Evolutionary conservation across 352 stramenopile genomes (phyloP).

Genomic region (Aphanomyces stellatus): DNA sequence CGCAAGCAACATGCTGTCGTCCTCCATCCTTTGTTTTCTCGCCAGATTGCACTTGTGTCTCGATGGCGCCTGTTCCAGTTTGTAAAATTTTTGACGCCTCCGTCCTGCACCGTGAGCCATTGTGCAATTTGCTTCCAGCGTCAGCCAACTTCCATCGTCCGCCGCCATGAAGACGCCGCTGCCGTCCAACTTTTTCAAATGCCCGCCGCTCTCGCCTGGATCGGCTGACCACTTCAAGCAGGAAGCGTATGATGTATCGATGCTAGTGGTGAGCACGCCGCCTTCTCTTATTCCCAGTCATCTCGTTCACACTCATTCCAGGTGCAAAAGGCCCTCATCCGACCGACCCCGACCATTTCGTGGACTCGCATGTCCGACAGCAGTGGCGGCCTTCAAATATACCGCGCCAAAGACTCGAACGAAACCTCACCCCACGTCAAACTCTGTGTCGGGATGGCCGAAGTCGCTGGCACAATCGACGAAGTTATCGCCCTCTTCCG

Average conservation of each 20-base stretch:
- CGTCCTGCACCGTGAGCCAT: too few relatives aligned
- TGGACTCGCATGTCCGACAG: neutral
- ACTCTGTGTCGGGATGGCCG: neutral
- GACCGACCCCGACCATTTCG: neutral
- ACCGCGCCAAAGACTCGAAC: neutral
- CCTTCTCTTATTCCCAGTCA: neutral
- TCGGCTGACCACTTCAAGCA: neutral
- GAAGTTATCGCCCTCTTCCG: neutral
- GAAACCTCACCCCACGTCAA: neutral
- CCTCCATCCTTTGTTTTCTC: too few relatives aligned
- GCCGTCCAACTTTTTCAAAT: neutral
- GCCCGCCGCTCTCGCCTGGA: neutral
- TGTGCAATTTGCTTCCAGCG: neutral
- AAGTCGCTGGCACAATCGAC: neutral
- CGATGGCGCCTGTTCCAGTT: too few relatives aligned
- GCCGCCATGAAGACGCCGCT: constrained; percentile 24
- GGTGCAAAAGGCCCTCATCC: neutral
- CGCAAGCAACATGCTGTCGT: too few relatives aligned
- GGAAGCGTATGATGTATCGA: neutral
- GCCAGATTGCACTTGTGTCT: too few relatives aligned
- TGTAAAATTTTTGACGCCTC: too few relatives aligned
- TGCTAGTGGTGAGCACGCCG: neutral
- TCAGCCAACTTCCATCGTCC: neutral
- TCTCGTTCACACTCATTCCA: neutral
- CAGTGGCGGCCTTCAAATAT: neutral